Evolutionary conservation across 129 eudicot genomes (phyloP).

Genomic region (Flaveria robusta): DNA sequence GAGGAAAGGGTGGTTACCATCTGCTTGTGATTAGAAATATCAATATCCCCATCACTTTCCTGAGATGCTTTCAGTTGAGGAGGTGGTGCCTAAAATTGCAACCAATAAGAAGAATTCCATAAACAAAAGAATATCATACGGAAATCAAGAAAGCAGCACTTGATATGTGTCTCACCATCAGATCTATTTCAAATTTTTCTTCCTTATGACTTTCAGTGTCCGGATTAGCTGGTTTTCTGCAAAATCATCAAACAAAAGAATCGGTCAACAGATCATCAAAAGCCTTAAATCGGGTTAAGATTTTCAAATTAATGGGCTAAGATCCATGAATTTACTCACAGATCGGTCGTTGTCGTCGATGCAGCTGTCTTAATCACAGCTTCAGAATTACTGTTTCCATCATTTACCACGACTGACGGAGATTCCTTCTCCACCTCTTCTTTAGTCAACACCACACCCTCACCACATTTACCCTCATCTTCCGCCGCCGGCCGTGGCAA

Average conservation of each 20-base stretch:
- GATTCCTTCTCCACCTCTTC: conserved; percentile 61
- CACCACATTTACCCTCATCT: conserved; percentile 47
- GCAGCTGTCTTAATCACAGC: conserved; percentile 54
- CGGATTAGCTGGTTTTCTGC: conserved; percentile 41
- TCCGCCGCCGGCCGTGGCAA: conserved; percentile 23
- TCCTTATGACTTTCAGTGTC: conserved; percentile 50
- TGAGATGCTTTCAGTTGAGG: conserved; percentile 78
- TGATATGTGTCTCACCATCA: conserved; percentile 68
- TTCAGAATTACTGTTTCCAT: conserved; percentile 31
- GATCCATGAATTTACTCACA: conserved; percentile 36
- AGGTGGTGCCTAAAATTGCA: conserved; percentile 82
- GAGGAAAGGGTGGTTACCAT: conserved; percentile 21
- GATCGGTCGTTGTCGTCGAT: conserved; percentile 36
- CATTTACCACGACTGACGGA: conserved; percentile 38
- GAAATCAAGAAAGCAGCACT: conserved; percentile 13
- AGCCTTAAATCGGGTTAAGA: background rate
- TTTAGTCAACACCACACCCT: conserved; percentile 36
- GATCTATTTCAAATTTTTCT: conserved; percentile 86
- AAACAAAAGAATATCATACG: background rate
- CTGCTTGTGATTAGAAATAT: conserved; percentile 39
- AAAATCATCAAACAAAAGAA: conserved; percentile 1
- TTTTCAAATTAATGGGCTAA: too few species aligned
- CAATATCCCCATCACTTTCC: conserved; percentile 44
- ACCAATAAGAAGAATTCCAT: conserved; percentile 12
- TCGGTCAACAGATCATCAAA: conserved; percentile 27